Evolutionary conservation across 805 yeast genomes (phyloP), one percentile per base, ranked within the genome.

Genomic region (Starmerella floris): DNA sequence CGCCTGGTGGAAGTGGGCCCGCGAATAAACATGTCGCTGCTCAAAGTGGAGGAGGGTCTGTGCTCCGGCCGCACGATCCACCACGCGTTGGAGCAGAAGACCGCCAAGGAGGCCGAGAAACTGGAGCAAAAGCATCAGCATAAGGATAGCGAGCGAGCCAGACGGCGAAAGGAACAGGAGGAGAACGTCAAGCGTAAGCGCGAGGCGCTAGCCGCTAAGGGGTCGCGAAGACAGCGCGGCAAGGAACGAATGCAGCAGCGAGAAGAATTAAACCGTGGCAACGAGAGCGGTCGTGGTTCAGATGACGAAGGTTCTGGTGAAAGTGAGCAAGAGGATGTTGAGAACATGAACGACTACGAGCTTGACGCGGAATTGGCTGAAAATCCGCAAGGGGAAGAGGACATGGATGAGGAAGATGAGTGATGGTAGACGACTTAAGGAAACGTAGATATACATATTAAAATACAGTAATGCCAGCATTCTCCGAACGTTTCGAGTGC

Each of bases 1-100:
- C 87, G 84, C 59, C 68, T 91, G 39, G 83, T 88, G 1, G 98
- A 91, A 61, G 66, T 88, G 38, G 98, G 98, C 0, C 98, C 98
- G 30, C 72, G 98, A 51, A 63, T 91, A 61, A 75, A 73, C 52
- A 65, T 91, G 61, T 67, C 76, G 40, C 65, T 91, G 44, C 65
- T 79, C 39, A 91, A 91, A 64, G 83, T 91, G 41, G 96, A 88
- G 62, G 97, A 88, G 57, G 94, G 91, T 16, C 72, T 83, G 20
- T 88, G 95, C 45, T 67, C 77, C 0, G 95, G 96, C 40, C 87
- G 83, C 63, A 83, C 91, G 16, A 62, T 91, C 47, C 83, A 81
- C 62, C 98, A 91, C 59, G 70, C 83, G 35, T 70, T 66, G 41
- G 67, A 84, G 47, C 64, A 65, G 40, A 87, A 87, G 63, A 61